Evolutionary conservation across 495 filamentous ascomycete genomes (phyloP), one percentile per base, ranked within the genome.

Genomic region (Cairneyella variabilis): DNA sequence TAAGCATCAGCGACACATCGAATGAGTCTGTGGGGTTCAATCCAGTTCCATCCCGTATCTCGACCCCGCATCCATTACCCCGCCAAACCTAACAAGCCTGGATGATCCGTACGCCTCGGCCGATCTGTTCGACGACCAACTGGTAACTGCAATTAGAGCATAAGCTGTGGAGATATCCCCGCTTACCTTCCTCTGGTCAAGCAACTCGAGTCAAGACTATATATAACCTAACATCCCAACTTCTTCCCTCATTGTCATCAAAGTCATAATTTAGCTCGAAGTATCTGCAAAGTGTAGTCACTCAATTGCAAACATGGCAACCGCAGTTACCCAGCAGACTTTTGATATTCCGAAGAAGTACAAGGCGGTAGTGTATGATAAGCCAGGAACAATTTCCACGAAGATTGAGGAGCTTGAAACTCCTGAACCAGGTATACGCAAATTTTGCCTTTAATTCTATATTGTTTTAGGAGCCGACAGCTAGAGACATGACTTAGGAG

Each of bases 351-450:
- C 84, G 10, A 75, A 75, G 60, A 85, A 72, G 51, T 79, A 88
- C 63, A 88, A 85, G 69, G 86, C 84, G 23, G 69, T 70, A 32
- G 68, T 88, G 50, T 90, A 85, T 64, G 83, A 88, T 66, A 75
- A 85, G 61, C 83, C 83, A 3, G 85, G 85, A 20, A 77, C 70
- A 3, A 76, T 88, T 47, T 84, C 83, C n/a, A 86, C 83, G 14
- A 82, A 83, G 59, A 61, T 89, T 25, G 78, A 78, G 26, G 80
- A 85, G 54, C 61, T 87, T 5, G 80, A 85, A 40, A 83, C 83
- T 10, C 86, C 84, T 2, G 76, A 83, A 58, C 86, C 85, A 25
- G n/a, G n/a, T n/a, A n/a, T n/a, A n/a, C n/a, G n/a, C n/a, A n/a
- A n/a, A n/a, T n/a, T n/a, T n/a, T n/a, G n/a, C n/a, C n/a, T n/a